Evolutionary conservation across 202 grass and related monocot genomes (phyloP), one percentile per base, ranked within the genome.

Genomic region (Zoysia matrella): DNA sequence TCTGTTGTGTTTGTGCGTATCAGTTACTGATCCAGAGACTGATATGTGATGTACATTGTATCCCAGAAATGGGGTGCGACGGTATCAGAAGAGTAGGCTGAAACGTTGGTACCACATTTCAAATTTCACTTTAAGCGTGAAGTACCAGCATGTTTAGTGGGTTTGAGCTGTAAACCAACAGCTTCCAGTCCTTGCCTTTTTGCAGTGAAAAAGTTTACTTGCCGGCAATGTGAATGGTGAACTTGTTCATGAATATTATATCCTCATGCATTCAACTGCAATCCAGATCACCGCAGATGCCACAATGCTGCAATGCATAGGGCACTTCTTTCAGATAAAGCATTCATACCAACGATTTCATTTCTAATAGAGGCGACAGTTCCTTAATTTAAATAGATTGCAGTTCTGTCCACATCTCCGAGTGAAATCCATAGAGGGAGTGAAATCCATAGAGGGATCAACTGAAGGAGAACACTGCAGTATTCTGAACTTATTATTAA

Each of bases 101-200:
- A 30, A 82, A 65, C 55, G 11, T n/a, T 66, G 13, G 47, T 44
- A 11, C 51, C 50, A 66, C 18, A 13, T 39, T 48, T 61, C 44
- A 48, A 3, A 30, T 76, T 62, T 61, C 57, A 30, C 42, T 49
- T 7, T 13, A 76, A 48, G 44, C 6, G 0, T 13, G 30, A 36
- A 47, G 6, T 11, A 43, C 15, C n/a, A 76, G 48, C 8, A 30
- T 69, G 53, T 47, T 77, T 71, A 76, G 82, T 77, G 54, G 46
- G 30, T 62, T 69, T 61, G 52, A 52, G 36, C 53, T 77, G n/a
- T 52, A 47, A 60, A 43, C 12, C 12, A 61, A 53, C 82, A 83
- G 71, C 63, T 12, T 30, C 30, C n/a, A 66, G 0, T 6, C 57
- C 43, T 11, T 15, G 9, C 7, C 11, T 83, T 67, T 67, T 66